phyloP scores from a whole-genome alignment of 345 rosid genomes.

The Orychophragmus violaceus region DNA sequence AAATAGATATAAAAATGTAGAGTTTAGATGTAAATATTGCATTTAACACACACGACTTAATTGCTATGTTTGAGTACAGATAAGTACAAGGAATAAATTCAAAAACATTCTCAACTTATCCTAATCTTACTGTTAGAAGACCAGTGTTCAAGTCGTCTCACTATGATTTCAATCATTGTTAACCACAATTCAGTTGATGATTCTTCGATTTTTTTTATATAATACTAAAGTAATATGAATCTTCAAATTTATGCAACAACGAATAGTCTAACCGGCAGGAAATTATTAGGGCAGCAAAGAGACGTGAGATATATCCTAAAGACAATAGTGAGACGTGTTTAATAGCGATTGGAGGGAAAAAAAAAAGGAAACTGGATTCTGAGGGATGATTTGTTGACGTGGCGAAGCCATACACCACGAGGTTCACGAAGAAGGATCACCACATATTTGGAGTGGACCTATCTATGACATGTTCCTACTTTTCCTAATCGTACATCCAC shows the following conservation, averaged over 20 bases:
- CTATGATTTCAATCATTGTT: not conserved
- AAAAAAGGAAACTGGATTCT: not conserved
- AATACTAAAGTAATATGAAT: too few species aligned
- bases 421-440: slow-evolving; percentile 10
- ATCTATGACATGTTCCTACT: slow-evolving; percentile 27
- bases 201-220: too few species aligned
- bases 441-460: slow-evolving; percentile 22
- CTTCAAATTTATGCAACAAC: not conserved
- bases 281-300: slow-evolving; percentile 16
- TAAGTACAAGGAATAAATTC: not conserved
- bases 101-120: not conserved
- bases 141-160: not conserved
- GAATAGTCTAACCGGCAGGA: slow-evolving; percentile 13
- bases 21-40: not conserved
- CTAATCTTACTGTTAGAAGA: not conserved
- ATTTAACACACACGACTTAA: too few species aligned
- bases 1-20: not conserved
- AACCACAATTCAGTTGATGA: too few species aligned
- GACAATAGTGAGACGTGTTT: slow-evolving; percentile 23
- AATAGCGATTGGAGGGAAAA: not conserved
- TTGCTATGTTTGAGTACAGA: not conserved
- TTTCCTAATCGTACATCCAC: slow-evolving; percentile 20
- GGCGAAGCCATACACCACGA: slow-evolving; percentile 11
- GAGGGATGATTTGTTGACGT: slow-evolving; percentile 19
- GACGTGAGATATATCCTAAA: slow-evolving; percentile 14